Percentiles rank a stretch among this genome's conserved stretches.
phyloP scores from a whole-genome alignment of 2,329 filamentous ascomycete genomes.

The Colletotrichum karsti region DNA sequence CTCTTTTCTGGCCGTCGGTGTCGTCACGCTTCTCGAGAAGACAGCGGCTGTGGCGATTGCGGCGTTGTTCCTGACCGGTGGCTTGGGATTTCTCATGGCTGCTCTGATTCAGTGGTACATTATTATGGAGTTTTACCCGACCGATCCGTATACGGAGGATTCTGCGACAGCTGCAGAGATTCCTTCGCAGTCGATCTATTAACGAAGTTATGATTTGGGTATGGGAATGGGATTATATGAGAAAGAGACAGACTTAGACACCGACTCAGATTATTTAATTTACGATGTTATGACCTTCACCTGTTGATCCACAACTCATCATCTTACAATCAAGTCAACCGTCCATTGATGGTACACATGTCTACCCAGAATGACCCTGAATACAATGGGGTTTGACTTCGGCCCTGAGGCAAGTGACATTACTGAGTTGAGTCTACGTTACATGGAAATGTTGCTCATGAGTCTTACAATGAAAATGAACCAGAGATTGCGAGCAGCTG shows the following conservation, averaged over 20 bases:
- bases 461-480: no score
- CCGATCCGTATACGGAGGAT: slow-evolving; percentile 12
- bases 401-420: no score
- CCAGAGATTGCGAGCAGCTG: no score
- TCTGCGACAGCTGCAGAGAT: slow-evolving; percentile 4
- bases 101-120: slow-evolving; percentile 27
- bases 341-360: no score
- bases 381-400: no score
- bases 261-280: slow-evolving; percentile 23
- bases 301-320: rapidly evolving
- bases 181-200: slow-evolving; percentile 23
- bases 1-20: slow-evolving; percentile 10
- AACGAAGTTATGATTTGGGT: not conserved
- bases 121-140: slow-evolving; percentile 24
- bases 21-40: slow-evolving; percentile 7
- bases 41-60: not conserved
- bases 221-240: not conserved
- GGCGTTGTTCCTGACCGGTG: slow-evolving; percentile 10
- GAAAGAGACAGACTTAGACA: slow-evolving; percentile 6
- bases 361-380: no score
- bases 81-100: slow-evolving; percentile 13
- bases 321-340: no score
- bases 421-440: no score
- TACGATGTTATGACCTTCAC: slow-evolving; percentile 10
- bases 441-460: no score